Conservation (phyloP, 2,329 filamentous ascomycete genomes). For the Chalara sp. region DNA sequence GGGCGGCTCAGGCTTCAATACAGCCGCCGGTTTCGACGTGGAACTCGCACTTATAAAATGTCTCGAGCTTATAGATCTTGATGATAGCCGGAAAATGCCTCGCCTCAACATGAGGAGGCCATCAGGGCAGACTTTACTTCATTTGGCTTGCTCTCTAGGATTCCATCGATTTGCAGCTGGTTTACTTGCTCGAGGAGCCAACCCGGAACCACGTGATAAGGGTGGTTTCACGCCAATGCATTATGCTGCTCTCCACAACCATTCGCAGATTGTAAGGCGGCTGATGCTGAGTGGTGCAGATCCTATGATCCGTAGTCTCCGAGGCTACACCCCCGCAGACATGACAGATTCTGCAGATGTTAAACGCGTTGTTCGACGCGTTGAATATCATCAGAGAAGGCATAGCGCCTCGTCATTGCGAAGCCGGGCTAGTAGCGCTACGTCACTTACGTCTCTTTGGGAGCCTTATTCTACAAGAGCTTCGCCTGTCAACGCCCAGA, state of each 20-base stretch:
- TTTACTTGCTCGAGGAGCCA: constrained; percentile 70
- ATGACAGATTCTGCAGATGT: constrained; percentile 61
- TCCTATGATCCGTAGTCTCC: constrained; percentile 60
- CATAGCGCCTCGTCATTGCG: constrained; percentile 55
- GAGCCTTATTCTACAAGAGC: constrained; percentile 44
- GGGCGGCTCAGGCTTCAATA: constrained; percentile 37
- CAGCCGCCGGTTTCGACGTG: constrained; percentile 30
- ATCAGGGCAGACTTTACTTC: constrained; percentile 75
- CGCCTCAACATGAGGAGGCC: constrained; percentile 57
- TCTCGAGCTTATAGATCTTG: constrained; percentile 72
- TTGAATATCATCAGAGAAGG: constrained; percentile 56
- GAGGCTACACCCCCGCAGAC: constrained; percentile 65
- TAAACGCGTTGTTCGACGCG: constrained; percentile 54
- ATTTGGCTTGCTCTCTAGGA: constrained; percentile 70
- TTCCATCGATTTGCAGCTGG: constrained; percentile 70
- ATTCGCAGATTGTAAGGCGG: constrained; percentile 68
- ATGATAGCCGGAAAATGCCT: constrained; percentile 63
- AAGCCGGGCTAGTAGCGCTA: constrained; percentile 59
- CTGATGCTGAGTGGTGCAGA: constrained; percentile 70
- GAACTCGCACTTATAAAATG: constrained; percentile 54
- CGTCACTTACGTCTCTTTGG: constrained; percentile 62
- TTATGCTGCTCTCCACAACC: constrained; percentile 70
- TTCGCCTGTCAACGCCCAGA: constrained; percentile 24
- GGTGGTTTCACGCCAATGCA: constrained; percentile 79
- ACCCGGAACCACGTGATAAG: constrained; percentile 66